Base-by-base conservation (phyloP, 2,329 filamentous ascomycete genomes). In the Pseudocercospora fijiensis region DNA sequence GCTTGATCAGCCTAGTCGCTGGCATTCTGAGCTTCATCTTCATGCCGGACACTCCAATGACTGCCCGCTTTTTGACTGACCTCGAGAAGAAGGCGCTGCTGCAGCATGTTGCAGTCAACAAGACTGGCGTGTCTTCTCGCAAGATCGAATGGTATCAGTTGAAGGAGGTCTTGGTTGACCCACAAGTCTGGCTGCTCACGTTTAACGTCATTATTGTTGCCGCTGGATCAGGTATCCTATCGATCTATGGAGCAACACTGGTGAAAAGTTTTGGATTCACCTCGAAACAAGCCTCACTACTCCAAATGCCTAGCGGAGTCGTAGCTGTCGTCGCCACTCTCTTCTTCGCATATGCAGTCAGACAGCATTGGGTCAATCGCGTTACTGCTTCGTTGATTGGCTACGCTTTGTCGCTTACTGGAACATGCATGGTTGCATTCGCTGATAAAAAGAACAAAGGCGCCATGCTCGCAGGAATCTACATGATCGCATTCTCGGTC, bases 301-400 rank as follows among this genome's bases (percentile, higher is more conserved):
- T 77, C 3, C 22, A 90, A 81, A 74, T 92, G 86, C 1, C 82
- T 68, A 58, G 88, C 81, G 2, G 95, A 74, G 63, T 82, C 78
- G 26, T 82, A 72, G 52, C 78, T 77, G 67, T 84, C 77, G 60
- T 77, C 62, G 69, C 70, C 1, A 70, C 68, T 2, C 58, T 69
- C 4, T 37, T 58, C 20, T 52, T 41, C 4, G 62, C 63, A 2
- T 55, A 52, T 22, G 47, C 57, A 2, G 52, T 69, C 9, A 56
- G 65, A 10, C 58, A 65, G 18, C 58, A 64, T 43, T 69, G 63
- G 65, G 65, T 73, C 24, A 69, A 73, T 18, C 62, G 72, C 28
- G 71, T 70, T 6, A 43, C 70, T 20, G 68, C 69, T 0, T 71
- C 69, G 4, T 67, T 71, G 24, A 58, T 73, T 2, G 58, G 61